phyloP scores from a whole-genome alignment of 208 protist species.

The Herpetomonas muscarum region DNA sequence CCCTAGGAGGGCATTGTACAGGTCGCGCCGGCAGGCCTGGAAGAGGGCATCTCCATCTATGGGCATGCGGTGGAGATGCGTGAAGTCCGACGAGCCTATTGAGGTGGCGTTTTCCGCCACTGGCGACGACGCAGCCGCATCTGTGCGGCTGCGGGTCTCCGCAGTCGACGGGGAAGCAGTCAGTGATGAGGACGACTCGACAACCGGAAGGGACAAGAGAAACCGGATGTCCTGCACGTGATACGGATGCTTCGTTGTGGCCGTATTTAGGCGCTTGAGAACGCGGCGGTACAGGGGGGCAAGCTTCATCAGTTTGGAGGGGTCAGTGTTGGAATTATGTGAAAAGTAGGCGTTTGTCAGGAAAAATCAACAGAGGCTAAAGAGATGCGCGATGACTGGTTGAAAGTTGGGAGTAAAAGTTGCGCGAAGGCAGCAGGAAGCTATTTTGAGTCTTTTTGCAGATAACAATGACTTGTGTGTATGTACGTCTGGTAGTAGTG shows the following conservation, averaged over 20 bases:
- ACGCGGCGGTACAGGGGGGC: conserved; percentile 46
- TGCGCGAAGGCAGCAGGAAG: too few species aligned
- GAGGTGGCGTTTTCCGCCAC: background rate
- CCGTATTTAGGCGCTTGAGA: conserved; percentile 53
- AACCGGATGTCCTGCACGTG: conserved; percentile 76
- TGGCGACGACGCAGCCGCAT: background rate
- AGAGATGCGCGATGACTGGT: background rate
- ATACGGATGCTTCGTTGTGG: conserved; percentile 37
- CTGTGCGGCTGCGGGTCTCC: background rate
- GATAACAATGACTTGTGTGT: too few species aligned
- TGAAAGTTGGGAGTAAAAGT: conserved; percentile 4
- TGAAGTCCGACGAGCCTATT: too few species aligned
- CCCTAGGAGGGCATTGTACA: conserved; percentile 11
- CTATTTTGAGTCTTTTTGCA: too few species aligned
- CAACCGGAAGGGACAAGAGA: conserved; percentile 60
- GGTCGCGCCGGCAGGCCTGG: conserved; percentile 23
- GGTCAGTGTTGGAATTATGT: background rate
- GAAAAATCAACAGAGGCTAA: background rate
- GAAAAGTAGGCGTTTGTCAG: too few species aligned
- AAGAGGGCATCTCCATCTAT: conserved; percentile 26
- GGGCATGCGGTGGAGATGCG: conserved; percentile 16
- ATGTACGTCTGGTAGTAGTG: too few species aligned
- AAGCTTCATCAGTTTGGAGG: conserved; percentile 31
- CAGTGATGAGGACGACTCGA: too few species aligned
- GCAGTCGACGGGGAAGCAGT: background rate